Percentiles rank a stretch among this genome's conserved stretches.
phyloP scores from a whole-genome alignment of 495 filamentous ascomycete genomes.

The Penicillium flavigenum region DNA sequence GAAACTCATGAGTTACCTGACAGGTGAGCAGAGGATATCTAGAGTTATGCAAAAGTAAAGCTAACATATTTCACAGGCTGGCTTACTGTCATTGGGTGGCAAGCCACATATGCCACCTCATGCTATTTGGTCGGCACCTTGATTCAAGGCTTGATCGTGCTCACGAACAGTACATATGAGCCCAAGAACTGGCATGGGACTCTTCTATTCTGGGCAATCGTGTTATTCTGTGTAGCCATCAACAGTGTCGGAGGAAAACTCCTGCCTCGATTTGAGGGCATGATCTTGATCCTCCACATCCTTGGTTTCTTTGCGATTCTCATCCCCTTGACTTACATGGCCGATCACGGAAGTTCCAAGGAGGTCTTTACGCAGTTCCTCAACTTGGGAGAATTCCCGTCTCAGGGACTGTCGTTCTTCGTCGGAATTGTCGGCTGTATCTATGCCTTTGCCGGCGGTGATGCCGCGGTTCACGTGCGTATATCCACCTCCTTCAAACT shows the following conservation, averaged over 20 bases:
- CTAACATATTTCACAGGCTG: conserved; percentile 32
- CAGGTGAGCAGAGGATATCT: conserved; percentile 29
- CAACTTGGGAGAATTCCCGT: conserved; percentile 47
- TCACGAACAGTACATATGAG: conserved; percentile 38
- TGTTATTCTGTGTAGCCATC: conserved; percentile 38
- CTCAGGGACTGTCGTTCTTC: conserved; percentile 45
- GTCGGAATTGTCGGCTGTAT: conserved; percentile 43
- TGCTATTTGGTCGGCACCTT: conserved; percentile 44
- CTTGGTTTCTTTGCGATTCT: conserved; percentile 53
- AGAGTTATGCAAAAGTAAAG: background rate
- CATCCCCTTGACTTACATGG: conserved; percentile 48
- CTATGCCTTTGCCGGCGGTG: conserved; percentile 44
- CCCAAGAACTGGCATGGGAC: conserved; percentile 43
- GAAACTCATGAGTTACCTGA: conserved; percentile 49
- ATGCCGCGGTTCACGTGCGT: conserved; percentile 45
- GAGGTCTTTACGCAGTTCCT: conserved; percentile 50
- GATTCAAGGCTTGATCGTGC: conserved; percentile 41
- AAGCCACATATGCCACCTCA: conserved; percentile 39
- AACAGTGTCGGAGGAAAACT: conserved; percentile 42
- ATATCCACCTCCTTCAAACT: background rate
- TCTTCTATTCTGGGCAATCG: conserved; percentile 43
- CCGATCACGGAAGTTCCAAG: conserved; percentile 38
- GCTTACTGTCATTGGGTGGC: conserved; percentile 49
- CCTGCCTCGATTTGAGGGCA: conserved; percentile 46
- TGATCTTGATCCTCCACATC: conserved; percentile 50